Conservation (phyloP, 2,329 filamentous ascomycete species). For the Arthrobotrys pseudoclavata region DNA sequence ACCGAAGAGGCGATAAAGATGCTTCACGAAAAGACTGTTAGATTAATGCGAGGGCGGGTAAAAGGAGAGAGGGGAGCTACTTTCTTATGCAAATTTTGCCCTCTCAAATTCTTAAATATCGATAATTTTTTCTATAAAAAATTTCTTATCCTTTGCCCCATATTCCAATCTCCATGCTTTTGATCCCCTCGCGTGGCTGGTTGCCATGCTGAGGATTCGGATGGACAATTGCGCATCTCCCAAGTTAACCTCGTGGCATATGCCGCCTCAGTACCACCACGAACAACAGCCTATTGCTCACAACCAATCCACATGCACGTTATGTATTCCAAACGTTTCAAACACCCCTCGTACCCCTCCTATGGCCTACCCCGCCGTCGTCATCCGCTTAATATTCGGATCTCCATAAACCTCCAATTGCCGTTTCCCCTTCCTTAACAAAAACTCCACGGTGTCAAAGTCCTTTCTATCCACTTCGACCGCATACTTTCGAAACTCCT, state of each 20-base stretch:
- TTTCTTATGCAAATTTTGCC: constrained; percentile 11
- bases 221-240: constrained; percentile 29
- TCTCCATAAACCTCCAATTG: constrained; percentile 87
- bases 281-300: neutral
- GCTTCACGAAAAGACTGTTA: neutral
- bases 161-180: neutral
- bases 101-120: neutral
- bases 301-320: neutral
- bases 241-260: constrained; percentile 18
- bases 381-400: constrained; percentile 82
- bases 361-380: constrained; percentile 15
- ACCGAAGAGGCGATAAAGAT: neutral
- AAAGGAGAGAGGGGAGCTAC: constrained; percentile 6
- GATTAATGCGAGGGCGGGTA: constrained; percentile 1
- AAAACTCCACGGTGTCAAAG: constrained; percentile 86
- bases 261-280: constrained; percentile 1
- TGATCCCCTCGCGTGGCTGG: constrained; percentile 31
- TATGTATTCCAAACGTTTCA: neutral
- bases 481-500: constrained; percentile 81
- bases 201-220: constrained; percentile 16
- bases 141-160: constrained; percentile 1
- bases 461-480: constrained; percentile 80
- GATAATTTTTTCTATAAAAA: neutral
- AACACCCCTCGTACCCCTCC: neutral
- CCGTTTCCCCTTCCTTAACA: constrained; percentile 82